Base-by-base conservation (phyloP, 768 basidiomycete genomes). In the Boletus coccyginus region DNA sequence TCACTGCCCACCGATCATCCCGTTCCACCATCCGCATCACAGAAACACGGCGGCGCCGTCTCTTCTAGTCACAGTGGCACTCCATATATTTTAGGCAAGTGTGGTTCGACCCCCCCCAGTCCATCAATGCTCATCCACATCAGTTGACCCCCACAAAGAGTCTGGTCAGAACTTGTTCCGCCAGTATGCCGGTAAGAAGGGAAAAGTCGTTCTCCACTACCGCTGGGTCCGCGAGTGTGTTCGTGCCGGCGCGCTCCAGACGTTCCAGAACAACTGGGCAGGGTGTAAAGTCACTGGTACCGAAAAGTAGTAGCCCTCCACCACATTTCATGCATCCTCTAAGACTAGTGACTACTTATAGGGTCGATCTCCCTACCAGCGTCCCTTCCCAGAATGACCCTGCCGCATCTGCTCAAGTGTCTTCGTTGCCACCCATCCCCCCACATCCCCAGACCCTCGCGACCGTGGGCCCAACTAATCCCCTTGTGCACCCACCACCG, bases 81-180 rank as follows among this genome's bases (percentile, higher is more conserved):
- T 7, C 76, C 83, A 2, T 92, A 92, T 67, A 88, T 94, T 51
- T 78, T 94, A 56, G 90, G 90, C 90, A 62, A 55, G 82, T 74
- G 56, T 52, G 48, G n/a, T 43, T 54, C 43, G 49, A 56, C 52
- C 47, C 52, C 50, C n/a, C 35, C 46, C 10, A 13, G 35, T n/a
- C 49, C 24, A 27, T 14, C 14, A n/a, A 11, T 21, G 5, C 56
- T 62, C 58, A 61, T 45, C 50, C 27, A 21, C 48, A 38, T 42
- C 60, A 93, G 92, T 94, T 55, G 87, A 92, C 63, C 87, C 92
- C 5, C 80, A 84, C 62, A 88, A 86, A 62, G 78, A 83, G 50
- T 88, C 89, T 7, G 92, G 92, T 4, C 90, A 92, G 68, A 91
- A 85, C 64, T 70, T 94, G 4, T 92, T 83, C 70, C 82, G 88